Conservation (phyloP, 2,329 filamentous ascomycete genomes). For the Fusarium veterinarium region DNA sequence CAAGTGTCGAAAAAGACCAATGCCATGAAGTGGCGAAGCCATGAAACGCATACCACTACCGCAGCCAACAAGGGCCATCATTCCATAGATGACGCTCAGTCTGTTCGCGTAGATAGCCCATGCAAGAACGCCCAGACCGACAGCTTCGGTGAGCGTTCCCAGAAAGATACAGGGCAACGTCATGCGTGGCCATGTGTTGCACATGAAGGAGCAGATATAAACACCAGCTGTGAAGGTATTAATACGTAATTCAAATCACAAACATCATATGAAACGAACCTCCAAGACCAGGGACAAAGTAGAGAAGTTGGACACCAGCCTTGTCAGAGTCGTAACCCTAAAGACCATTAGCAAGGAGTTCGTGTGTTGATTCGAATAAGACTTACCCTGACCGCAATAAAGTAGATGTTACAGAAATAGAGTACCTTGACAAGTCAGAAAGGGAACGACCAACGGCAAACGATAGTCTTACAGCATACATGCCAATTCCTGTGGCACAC, state of each 20-base stretch:
- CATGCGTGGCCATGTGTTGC: conserved; percentile 70
- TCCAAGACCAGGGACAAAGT: conserved; percentile 72
- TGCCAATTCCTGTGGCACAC: conserved; percentile 67
- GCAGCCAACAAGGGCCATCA: conserved; percentile 72
- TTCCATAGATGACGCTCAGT: conserved; percentile 67
- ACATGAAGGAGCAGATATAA: conserved; percentile 67
- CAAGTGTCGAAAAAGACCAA: conserved; percentile 68
- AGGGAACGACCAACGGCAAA: conserved; percentile 11
- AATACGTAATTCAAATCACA: neutral
- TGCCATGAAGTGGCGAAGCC: conserved; percentile 70
- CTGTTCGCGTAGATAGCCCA: conserved; percentile 65
- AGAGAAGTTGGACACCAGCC: conserved; percentile 69
- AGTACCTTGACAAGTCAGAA: conserved; percentile 62
- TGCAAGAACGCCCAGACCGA: conserved; percentile 68
- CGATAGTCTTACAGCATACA: conserved; percentile 55
- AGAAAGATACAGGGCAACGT: conserved; percentile 70
- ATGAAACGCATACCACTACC: conserved; percentile 75
- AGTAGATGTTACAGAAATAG: conserved; percentile 77
- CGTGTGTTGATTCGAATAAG: fast-evolving
- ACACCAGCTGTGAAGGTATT: conserved; percentile 57
- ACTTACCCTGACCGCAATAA: conserved; percentile 65
- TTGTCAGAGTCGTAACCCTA: conserved; percentile 61
- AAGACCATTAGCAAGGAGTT: neutral
- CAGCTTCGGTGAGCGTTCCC: conserved; percentile 66
- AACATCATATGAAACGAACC: conserved; percentile 49